These are phyloP conservation scores for Hypoxylon sp. DNA, from an alignment of 2,329 filamentous ascomycete genomes.

Conservation along the genomic window DNA sequence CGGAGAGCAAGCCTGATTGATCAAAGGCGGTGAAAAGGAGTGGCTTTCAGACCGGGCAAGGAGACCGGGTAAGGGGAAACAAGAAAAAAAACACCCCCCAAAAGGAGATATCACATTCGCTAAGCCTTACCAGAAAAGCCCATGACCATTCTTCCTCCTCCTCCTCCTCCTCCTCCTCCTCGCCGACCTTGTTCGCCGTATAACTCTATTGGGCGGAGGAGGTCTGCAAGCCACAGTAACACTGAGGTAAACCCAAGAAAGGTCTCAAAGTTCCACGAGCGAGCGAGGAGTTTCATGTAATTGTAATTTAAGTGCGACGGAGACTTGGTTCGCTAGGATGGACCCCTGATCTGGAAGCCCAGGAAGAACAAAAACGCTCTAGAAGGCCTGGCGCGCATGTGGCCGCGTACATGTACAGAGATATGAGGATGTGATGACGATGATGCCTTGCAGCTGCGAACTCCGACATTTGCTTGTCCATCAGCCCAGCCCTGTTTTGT, in stretches of 20 bases:
- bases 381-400: no score
- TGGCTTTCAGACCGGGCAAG: no score
- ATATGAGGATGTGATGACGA: slow-evolving; percentile 33
- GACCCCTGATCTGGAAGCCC: no score
- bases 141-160: no score
- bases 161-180: no score
- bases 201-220: slow-evolving; percentile 17
- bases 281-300: no score
- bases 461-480: slow-evolving; percentile 27
- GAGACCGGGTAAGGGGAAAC: no score
- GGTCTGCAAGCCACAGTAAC: slow-evolving; percentile 35
- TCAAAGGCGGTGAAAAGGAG: no score
- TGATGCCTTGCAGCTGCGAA: slow-evolving; percentile 30
- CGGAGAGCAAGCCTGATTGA: no score
- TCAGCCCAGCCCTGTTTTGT: slow-evolving; percentile 23
- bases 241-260: slow-evolving; percentile 17
- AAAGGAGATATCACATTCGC: no score
- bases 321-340: slow-evolving; percentile 8
- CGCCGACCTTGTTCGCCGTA: slow-evolving; percentile 4
- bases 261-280: slow-evolving; percentile 22
- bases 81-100: no score
- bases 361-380: no score
- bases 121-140: slow-evolving; percentile 29
- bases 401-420: slow-evolving; percentile 40
- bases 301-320: slow-evolving; percentile 36